Conservation (phyloP, 225 moss, liverwort and hornwort species). For the Straminergon stramineum region DNA sequence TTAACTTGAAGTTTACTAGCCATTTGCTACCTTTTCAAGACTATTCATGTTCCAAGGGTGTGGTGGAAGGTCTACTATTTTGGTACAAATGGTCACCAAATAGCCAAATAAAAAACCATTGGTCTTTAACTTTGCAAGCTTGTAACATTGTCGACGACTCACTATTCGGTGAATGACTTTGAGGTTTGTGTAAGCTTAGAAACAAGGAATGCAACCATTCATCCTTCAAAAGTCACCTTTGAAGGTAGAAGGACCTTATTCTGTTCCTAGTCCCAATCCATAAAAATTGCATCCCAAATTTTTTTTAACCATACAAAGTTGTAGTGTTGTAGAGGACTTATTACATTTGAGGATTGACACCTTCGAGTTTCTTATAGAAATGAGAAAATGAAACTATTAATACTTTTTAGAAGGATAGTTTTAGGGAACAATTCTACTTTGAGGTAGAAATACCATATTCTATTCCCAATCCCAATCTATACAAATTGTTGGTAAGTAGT, state of each 20-base stretch:
- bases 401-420: not conserved
- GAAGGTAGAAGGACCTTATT: too few species aligned
- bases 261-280: too few species aligned
- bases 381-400: not conserved
- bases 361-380: not conserved
- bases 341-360: not conserved
- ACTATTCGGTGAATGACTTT: not conserved
- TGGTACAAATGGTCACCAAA: too few species aligned
- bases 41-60: too few species aligned
- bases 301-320: not conserved
- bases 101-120: too few species aligned
- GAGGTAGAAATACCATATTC: not conserved
- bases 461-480: not conserved
- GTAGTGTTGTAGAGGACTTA: not conserved
- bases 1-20: too few species aligned
- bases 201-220: not conserved
- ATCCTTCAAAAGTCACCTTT: not conserved
- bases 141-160: fast-evolving
- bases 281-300: too few species aligned
- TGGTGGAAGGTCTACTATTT: too few species aligned
- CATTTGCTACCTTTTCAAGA: too few species aligned
- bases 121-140: too few species aligned
- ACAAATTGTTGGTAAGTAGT: not conserved
- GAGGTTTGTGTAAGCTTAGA: not conserved
- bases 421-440: not conserved